A percentile compares a stretch with the other conserved stretches of the same genome.
phyloP scores from a whole-genome alignment of 2,329 filamentous ascomycete genomes.

The Fusarium papillatum region DNA sequence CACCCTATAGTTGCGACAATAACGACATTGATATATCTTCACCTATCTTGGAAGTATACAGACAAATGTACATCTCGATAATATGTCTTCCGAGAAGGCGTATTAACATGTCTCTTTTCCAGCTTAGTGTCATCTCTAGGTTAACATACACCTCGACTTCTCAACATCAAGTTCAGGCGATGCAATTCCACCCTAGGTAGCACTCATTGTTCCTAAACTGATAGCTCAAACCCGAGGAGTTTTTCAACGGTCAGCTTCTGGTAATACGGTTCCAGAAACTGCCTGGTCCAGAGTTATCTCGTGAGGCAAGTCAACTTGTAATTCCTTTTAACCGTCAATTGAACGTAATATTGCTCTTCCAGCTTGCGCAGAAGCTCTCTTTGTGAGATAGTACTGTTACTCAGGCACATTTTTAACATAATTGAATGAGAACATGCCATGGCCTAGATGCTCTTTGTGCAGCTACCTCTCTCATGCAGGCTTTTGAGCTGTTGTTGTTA shows the following conservation, averaged over 20 bases:
- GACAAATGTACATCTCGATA: not conserved
- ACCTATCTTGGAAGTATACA: not conserved
- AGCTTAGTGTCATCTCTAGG: not conserved
- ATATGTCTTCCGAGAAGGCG: not conserved
- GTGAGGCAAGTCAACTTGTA: not conserved
- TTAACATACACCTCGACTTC: not conserved
- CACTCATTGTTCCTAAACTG: not conserved
- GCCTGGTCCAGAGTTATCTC: conserved; percentile 40
- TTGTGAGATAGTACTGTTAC: not conserved
- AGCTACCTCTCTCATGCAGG: not conserved
- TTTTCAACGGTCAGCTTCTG: not conserved
- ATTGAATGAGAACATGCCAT: not conserved
- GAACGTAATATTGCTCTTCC: not conserved
- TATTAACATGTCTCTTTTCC: not conserved
- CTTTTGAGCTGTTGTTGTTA: not conserved
- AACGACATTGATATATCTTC: not conserved
- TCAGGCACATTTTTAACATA: not conserved
- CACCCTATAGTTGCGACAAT: not conserved
- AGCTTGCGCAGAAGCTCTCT: not conserved
- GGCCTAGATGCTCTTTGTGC: not conserved
- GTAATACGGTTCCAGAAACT: not conserved
- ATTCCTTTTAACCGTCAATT: not conserved
- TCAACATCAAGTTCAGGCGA: not conserved
- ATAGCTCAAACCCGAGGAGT: not conserved
- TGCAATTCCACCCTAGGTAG: not conserved